These are phyloP conservation scores for Beta lomatogona DNA, from an alignment of 179 eudicot genomes.

Conservation along the genomic window DNA sequence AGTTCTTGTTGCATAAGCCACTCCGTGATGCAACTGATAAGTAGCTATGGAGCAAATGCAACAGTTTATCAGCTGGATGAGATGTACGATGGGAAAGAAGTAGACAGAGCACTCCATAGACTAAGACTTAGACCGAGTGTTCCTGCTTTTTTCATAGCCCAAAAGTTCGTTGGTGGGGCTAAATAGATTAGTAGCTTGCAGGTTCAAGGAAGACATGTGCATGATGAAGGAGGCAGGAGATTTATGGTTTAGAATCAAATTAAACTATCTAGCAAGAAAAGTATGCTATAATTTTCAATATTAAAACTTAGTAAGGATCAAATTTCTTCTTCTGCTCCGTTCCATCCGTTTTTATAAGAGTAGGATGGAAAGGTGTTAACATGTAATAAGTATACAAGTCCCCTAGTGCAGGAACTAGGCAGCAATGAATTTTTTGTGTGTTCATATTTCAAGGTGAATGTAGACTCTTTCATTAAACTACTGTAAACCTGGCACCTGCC, in stretches of 20 bases:
- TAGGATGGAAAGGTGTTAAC: too few relatives aligned
- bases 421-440: too few relatives aligned
- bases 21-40: constrained; percentile 28
- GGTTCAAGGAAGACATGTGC: constrained; percentile 31
- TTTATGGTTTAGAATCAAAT: constrained; percentile 25
- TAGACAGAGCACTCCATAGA: too few relatives aligned
- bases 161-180: constrained; percentile 34
- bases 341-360: too few relatives aligned
- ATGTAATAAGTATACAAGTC: too few relatives aligned
- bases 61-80: constrained; percentile 31
- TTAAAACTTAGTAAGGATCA: not conserved
- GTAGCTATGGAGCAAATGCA: constrained; percentile 34
- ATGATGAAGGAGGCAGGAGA: constrained; percentile 35
- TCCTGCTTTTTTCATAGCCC: constrained; percentile 34
- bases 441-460: too few relatives aligned
- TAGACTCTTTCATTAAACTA: too few relatives aligned
- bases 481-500: too few relatives aligned
- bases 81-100: constrained; percentile 7
- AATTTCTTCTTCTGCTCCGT: not conserved
- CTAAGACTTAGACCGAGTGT: constrained; percentile 29
- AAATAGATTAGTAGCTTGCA: constrained; percentile 33
- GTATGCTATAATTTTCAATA: not conserved
- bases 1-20: constrained; percentile 42
- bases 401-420: too few relatives aligned
- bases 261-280: not conserved